phyloP scores from a whole-genome alignment of 2,329 filamentous ascomycete species.

The Orbilia ellipsospora region DNA sequence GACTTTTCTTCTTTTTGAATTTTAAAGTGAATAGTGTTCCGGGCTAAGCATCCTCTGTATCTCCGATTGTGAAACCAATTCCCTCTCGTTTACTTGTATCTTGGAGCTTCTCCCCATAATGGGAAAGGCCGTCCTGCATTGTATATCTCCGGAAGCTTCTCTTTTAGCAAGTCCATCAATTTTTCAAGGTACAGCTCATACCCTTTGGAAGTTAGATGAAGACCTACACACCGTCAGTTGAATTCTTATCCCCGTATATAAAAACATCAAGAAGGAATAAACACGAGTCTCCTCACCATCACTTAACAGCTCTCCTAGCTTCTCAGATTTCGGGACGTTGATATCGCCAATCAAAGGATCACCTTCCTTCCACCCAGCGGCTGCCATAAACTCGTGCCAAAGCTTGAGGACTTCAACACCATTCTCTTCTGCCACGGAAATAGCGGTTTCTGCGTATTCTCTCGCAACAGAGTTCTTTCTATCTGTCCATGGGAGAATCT shows the following conservation, averaged over 20 bases:
- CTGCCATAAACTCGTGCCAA: conserved; percentile 79
- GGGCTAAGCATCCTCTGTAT: background rate
- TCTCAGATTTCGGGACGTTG: conserved; percentile 70
- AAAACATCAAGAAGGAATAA: background rate
- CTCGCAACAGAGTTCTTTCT: conserved; percentile 72
- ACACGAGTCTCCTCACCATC: conserved; percentile 66
- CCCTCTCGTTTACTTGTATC: conserved; percentile 56
- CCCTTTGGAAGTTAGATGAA: conserved; percentile 70
- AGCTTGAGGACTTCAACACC: conserved; percentile 78
- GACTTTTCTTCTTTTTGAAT: no score
- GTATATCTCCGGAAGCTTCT: conserved; percentile 69
- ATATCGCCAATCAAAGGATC: conserved; percentile 69
- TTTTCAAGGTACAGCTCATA: conserved; percentile 70
- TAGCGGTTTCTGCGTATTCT: conserved; percentile 74
- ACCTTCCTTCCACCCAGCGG: conserved; percentile 68
- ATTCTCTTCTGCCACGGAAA: conserved; percentile 70
- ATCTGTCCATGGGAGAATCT: conserved; percentile 63
- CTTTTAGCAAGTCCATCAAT: conserved; percentile 67
- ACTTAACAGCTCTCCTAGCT: conserved; percentile 66
- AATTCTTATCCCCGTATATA: conserved; percentile 61
- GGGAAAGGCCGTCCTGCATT: conserved; percentile 68
- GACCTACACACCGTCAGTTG: conserved; percentile 1
- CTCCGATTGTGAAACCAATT: background rate
- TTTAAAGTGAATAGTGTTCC: no score
- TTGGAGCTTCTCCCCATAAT: conserved; percentile 65